phyloP scores from a whole-genome alignment of 202 grass and related monocot species.

The Saccharum hybrid region DNA sequence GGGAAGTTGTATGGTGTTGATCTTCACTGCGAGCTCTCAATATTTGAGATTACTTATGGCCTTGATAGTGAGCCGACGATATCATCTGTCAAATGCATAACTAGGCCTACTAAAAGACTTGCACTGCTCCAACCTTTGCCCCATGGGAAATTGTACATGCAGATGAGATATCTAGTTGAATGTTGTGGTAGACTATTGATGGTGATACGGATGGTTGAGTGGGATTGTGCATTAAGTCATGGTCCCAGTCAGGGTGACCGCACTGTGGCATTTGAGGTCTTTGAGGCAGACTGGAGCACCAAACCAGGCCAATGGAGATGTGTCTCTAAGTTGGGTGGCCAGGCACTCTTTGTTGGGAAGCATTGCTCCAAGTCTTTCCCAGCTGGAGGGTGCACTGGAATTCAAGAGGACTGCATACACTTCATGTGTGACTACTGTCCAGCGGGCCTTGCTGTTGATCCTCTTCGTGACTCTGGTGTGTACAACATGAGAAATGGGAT shows the following conservation, averaged over 20 bases:
- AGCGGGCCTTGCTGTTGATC: not conserved
- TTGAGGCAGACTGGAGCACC: slow-evolving; percentile 16
- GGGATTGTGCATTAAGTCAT: rapidly evolving
- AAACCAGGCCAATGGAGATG: not conserved
- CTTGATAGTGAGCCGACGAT: not conserved
- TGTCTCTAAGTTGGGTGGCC: not conserved
- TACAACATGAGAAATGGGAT: slow-evolving; percentile 9
- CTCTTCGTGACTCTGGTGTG: not conserved
- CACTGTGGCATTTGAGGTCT: slow-evolving; percentile 16
- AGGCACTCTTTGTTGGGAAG: slow-evolving; percentile 29
- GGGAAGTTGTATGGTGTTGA: not conserved
- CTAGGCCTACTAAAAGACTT: no score
- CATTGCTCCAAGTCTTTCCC: slow-evolving; percentile 31
- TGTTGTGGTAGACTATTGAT: not conserved
- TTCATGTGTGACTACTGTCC: slow-evolving; percentile 11
- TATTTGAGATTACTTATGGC: not conserved
- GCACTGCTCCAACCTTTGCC: not conserved
- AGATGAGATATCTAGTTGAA: not conserved
- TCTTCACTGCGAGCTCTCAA: rapidly evolving
- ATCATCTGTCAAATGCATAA: not conserved
- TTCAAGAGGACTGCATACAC: slow-evolving; percentile 38
- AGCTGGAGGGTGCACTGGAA: slow-evolving; percentile 3
- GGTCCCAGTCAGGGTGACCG: not conserved
- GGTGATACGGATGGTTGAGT: not conserved
- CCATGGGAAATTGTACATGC: not conserved